Evolutionary conservation across 805 yeast genomes (phyloP).

Genomic region (Sugiyamaella marilandica): DNA sequence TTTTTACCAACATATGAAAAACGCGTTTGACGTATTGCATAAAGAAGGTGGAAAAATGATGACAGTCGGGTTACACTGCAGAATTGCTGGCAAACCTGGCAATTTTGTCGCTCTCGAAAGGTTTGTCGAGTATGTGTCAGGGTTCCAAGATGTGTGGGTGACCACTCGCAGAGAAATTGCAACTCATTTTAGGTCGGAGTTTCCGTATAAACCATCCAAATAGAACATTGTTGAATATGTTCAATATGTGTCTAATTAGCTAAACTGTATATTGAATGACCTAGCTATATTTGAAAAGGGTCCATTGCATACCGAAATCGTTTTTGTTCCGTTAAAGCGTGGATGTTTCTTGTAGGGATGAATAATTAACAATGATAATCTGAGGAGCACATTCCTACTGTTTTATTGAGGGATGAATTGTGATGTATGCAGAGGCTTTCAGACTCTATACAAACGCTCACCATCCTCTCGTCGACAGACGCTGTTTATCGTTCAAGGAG

Average conservation of each 20-base stretch:
- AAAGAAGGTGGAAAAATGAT: slow-evolving; percentile 37
- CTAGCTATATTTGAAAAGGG: no score
- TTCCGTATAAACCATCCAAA: slow-evolving; percentile 10
- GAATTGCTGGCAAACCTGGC: slow-evolving; percentile 38
- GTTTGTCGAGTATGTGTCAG: slow-evolving; percentile 34
- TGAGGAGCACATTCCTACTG: no score
- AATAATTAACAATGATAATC: no score
- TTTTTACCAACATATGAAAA: slow-evolving; percentile 33
- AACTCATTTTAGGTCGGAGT: slow-evolving; percentile 24
- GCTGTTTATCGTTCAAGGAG: slow-evolving; percentile 38
- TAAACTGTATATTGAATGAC: no score
- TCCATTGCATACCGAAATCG: no score
- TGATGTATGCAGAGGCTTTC: no score
- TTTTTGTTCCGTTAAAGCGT: no score
- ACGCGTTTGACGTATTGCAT: slow-evolving; percentile 37
- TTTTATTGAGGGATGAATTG: no score
- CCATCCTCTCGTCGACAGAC: slow-evolving; percentile 19
- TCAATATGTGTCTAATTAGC: no score
- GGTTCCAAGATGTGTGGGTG: slow-evolving; percentile 36
- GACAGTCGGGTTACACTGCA: slow-evolving; percentile 36
- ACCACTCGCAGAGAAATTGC: slow-evolving; percentile 38
- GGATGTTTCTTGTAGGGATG: no score
- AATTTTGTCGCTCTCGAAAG: slow-evolving; percentile 34
- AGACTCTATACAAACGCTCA: neutral
- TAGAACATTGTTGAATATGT: no score